A percentile compares a stretch with the other conserved stretches of the same genome.
These are phyloP conservation scores for Arbutus unedo DNA, from an alignment of 148 eudicot genomes.

Conservation along the genomic window DNA sequence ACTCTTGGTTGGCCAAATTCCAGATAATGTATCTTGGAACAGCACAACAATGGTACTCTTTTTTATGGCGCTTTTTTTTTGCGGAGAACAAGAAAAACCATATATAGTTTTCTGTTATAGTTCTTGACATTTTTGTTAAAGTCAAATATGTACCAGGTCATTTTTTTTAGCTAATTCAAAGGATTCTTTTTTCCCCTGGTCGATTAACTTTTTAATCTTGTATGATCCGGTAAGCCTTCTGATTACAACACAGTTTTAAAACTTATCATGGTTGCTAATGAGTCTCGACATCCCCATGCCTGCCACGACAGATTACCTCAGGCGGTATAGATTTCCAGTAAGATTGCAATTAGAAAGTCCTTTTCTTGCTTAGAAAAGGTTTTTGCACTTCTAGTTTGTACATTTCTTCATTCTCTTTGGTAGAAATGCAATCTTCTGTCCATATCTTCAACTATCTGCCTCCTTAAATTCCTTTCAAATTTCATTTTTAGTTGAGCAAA, in stretches of 20 bases:
- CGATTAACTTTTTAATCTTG: neutral
- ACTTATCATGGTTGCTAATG: constrained; percentile 12
- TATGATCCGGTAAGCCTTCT: neutral
- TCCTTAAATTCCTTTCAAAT: neutral
- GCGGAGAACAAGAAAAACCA: neutral
- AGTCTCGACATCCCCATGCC: neutral
- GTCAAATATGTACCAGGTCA: neutral
- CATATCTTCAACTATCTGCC: neutral
- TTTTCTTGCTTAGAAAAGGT: neutral
- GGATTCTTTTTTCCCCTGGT: neutral
- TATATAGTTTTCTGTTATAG: neutral
- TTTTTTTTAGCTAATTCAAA: neutral
- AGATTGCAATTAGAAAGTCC: neutral
- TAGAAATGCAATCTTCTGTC: neutral
- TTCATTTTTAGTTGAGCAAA: neutral
- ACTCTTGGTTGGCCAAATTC: neutral
- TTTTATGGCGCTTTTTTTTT: neutral
- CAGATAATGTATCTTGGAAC: neutral
- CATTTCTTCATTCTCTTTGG: neutral
- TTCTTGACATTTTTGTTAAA: neutral
- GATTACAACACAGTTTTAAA: neutral
- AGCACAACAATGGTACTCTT: neutral
- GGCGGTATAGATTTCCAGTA: neutral
- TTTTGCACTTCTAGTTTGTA: neutral
- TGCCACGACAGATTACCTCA: neutral